Evolutionary conservation across 164 flowering plant genomes (phyloP).

Genomic region (Cinnamomum chago): DNA sequence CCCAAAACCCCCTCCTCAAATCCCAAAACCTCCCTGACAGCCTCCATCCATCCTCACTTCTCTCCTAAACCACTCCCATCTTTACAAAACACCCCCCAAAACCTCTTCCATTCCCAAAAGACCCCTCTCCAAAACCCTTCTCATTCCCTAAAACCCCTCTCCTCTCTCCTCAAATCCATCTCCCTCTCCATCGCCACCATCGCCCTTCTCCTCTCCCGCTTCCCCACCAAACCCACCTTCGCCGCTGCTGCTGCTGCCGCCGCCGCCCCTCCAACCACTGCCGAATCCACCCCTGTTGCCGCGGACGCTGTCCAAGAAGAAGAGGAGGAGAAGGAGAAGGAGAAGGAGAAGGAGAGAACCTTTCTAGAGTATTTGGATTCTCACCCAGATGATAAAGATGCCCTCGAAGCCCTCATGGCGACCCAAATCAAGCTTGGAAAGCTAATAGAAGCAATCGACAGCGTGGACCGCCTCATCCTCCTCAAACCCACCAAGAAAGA

Average conservation of each 20-base stretch:
- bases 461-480: slow-evolving; percentile 47
- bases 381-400: slow-evolving; percentile 41
- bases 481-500: slow-evolving; percentile 60
- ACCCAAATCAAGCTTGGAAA: slow-evolving; percentile 47
- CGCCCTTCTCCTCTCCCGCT: slow-evolving; percentile 39
- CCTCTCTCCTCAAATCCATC: slow-evolving; percentile 8
- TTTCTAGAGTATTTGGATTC: slow-evolving; percentile 43
- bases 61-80: not conserved
- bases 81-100: not conserved
- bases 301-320: not conserved
- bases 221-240: slow-evolving; percentile 31
- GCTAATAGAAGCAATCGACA: slow-evolving; percentile 47
- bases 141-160: slow-evolving; percentile 12
- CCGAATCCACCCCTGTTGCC: slow-evolving; percentile 15
- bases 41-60: not conserved
- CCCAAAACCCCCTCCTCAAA: not conserved
- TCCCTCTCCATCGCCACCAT: slow-evolving; percentile 3
- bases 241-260: slow-evolving; percentile 38
- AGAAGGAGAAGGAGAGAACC: slow-evolving; percentile 34
- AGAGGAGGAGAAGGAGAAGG: slow-evolving; percentile 15
- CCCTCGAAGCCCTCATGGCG: slow-evolving; percentile 59
- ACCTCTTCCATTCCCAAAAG: not conserved
- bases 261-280: slow-evolving; percentile 24
- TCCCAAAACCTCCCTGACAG: not conserved
- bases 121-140: not conserved